Percentiles rank a stretch among this genome's conserved stretches.
Evolutionary conservation across 2,329 filamentous ascomycete species (phyloP).

Genomic region (Fusarium zealandicum): DNA sequence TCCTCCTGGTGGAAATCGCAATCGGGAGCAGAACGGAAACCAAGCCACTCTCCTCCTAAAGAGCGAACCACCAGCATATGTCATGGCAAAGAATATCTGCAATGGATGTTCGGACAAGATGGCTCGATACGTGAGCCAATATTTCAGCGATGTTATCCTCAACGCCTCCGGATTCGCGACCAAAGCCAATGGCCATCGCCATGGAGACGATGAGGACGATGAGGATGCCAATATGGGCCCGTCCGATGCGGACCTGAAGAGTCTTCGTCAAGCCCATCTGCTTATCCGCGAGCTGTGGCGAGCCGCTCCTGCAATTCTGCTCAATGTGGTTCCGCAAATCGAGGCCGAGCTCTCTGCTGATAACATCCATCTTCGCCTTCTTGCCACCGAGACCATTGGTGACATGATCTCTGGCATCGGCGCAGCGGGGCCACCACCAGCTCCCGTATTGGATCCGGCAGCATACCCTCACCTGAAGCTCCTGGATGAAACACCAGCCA

Average conservation of each 20-base stretch:
- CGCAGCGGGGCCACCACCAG: slow-evolving; percentile 82
- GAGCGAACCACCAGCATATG: slow-evolving; percentile 89
- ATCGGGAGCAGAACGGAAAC: slow-evolving; percentile 72
- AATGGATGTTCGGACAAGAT: slow-evolving; percentile 91
- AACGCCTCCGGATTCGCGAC: slow-evolving; percentile 74
- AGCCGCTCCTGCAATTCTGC: slow-evolving; percentile 84
- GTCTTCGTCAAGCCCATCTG: slow-evolving; percentile 87
- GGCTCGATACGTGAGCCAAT: slow-evolving; percentile 91
- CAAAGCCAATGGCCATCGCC: slow-evolving; percentile 64
- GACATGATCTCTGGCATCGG: slow-evolving; percentile 95
- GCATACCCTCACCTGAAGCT: slow-evolving; percentile 82
- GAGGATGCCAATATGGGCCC: slow-evolving; percentile 67
- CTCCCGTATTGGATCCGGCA: slow-evolving; percentile 76
- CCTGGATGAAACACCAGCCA: slow-evolving; percentile 58
- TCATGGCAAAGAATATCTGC: slow-evolving; percentile 95
- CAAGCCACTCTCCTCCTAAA: slow-evolving; percentile 87
- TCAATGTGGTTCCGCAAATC: slow-evolving; percentile 92
- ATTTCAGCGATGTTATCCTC: slow-evolving; percentile 96
- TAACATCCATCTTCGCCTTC: slow-evolving; percentile 81
- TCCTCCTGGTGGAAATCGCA: slow-evolving; percentile 68
- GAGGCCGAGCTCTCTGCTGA: slow-evolving; percentile 92
- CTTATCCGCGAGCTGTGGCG: slow-evolving; percentile 93
- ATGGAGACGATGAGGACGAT: slow-evolving; percentile 69
- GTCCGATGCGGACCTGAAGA: slow-evolving; percentile 83
- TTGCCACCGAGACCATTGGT: slow-evolving; percentile 93